Evolutionary conservation across 2,329 filamentous ascomycete species (phyloP).

Genomic region (Fusarium albosuccineum): DNA sequence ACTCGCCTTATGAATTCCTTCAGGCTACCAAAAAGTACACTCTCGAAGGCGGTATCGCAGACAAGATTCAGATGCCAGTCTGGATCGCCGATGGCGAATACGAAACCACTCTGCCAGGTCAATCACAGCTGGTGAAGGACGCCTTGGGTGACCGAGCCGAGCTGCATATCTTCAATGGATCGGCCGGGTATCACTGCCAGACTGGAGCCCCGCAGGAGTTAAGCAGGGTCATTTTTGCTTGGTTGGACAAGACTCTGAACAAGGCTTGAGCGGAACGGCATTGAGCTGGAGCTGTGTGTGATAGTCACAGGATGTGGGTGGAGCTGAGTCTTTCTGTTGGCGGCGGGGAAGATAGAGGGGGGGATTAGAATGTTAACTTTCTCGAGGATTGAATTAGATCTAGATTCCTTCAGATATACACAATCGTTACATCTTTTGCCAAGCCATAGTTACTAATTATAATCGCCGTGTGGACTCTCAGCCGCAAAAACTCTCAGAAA

Average conservation of each 20-base stretch:
- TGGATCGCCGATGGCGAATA: constrained; percentile 36
- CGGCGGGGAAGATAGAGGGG: too few species aligned
- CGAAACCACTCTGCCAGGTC: constrained; percentile 30
- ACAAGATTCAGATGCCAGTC: constrained; percentile 43
- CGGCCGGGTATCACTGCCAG: constrained; percentile 26
- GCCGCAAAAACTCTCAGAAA: too few species aligned
- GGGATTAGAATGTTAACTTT: too few species aligned
- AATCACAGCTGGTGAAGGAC: constrained; percentile 12
- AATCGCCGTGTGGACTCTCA: too few species aligned
- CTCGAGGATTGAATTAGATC: too few species aligned
- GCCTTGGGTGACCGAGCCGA: constrained; percentile 14
- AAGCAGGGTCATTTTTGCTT: constrained; percentile 14
- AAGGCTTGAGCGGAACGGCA: not conserved
- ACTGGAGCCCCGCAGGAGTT: constrained; percentile 22
- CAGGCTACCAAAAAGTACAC: constrained; percentile 28
- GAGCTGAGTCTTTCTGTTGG: too few species aligned
- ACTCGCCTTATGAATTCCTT: constrained; percentile 48
- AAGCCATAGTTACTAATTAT: too few species aligned
- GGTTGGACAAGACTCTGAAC: constrained; percentile 21
- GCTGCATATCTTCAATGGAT: constrained; percentile 21
- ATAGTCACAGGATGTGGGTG: too few species aligned
- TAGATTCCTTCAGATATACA: too few species aligned
- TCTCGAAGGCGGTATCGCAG: constrained; percentile 13
- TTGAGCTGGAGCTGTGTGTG: too few species aligned
- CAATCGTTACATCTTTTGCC: too few species aligned